These are phyloP conservation scores for Epichloe baconii DNA, from an alignment of 2,329 filamentous ascomycete species.

Conservation along the genomic window DNA sequence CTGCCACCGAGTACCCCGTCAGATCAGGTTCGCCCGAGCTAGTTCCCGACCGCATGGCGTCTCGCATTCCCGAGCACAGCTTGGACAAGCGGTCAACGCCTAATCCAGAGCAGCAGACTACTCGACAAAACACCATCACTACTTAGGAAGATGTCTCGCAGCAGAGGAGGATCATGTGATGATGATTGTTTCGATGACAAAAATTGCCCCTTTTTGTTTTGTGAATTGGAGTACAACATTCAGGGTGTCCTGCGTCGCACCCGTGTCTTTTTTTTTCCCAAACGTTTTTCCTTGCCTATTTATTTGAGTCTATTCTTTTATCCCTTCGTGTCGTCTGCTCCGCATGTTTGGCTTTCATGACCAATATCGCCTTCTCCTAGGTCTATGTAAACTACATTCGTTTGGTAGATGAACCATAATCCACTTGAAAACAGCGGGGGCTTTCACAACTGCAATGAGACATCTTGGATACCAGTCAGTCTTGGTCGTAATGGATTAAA, in stretches of 20 bases:
- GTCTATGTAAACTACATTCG: background rate
- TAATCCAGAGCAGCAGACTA: conserved; percentile 30
- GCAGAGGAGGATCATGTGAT: background rate
- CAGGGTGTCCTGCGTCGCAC: background rate
- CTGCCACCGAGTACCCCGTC: conserved; percentile 40
- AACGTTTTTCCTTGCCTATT: background rate
- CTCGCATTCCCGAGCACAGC: conserved; percentile 37
- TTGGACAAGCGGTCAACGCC: conserved; percentile 33
- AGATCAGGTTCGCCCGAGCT: conserved; percentile 42
- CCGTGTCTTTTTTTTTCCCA: background rate
- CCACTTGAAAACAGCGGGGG: background rate
- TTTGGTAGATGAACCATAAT: background rate
- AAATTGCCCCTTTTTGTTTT: background rate
- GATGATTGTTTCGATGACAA: background rate
- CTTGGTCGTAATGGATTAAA: background rate
- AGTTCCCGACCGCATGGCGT: conserved; percentile 49
- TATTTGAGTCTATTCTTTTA: too few species aligned
- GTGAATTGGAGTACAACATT: background rate
- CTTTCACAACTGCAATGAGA: background rate
- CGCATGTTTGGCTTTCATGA: background rate
- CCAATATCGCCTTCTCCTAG: background rate
- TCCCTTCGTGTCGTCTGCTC: too few species aligned
- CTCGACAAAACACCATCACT: conserved; percentile 9
- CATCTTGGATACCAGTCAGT: conserved; percentile 1
- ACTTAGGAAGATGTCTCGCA: conserved; percentile 3